phyloP scores from a whole-genome alignment of 108 stramenopile genomes.

The Cyclotella choctawhatcheeana region DNA sequence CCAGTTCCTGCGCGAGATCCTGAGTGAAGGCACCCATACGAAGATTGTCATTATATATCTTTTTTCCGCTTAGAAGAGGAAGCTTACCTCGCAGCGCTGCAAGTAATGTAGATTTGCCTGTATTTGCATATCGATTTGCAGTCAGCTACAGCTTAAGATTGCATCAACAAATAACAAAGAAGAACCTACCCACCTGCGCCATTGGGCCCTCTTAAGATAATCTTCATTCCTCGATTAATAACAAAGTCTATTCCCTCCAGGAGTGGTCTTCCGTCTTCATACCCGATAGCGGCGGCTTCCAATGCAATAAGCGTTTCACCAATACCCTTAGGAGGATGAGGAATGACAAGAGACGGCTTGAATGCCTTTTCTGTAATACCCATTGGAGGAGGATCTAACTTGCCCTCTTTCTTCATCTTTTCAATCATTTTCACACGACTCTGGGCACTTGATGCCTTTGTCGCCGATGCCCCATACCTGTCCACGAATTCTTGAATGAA shows the following conservation, averaged over 20 bases:
- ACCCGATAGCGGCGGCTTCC: slow-evolving; percentile 71
- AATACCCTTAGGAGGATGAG: slow-evolving; percentile 69
- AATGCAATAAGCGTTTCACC: slow-evolving; percentile 69
- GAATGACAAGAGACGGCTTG: slow-evolving; percentile 47
- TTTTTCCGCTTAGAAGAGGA: slow-evolving; percentile 67
- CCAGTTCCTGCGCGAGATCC: slow-evolving; percentile 91
- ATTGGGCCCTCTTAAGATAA: slow-evolving; percentile 71
- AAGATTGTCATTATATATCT: slow-evolving; percentile 70
- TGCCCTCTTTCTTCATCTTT: slow-evolving; percentile 80
- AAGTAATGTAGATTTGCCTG: slow-evolving; percentile 89
- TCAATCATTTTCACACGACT: slow-evolving; percentile 90
- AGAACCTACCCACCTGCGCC: slow-evolving; percentile 68
- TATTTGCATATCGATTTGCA: neutral
- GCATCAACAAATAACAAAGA: neutral
- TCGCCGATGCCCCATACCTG: slow-evolving; percentile 86
- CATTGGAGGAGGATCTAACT: slow-evolving; percentile 67
- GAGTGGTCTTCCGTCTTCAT: slow-evolving; percentile 49
- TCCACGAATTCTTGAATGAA: slow-evolving; percentile 83
- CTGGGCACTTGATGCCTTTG: slow-evolving; percentile 89
- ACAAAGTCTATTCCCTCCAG: slow-evolving; percentile 44
- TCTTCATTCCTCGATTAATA: slow-evolving; percentile 57
- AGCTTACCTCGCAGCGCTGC: slow-evolving; percentile 82
- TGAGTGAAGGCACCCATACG: slow-evolving; percentile 80
- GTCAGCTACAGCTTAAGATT: no score
- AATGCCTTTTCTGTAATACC: slow-evolving; percentile 50